Evolutionary conservation across 768 basidiomycete genomes (phyloP).

Genomic region (Sutorius australiensis): DNA sequence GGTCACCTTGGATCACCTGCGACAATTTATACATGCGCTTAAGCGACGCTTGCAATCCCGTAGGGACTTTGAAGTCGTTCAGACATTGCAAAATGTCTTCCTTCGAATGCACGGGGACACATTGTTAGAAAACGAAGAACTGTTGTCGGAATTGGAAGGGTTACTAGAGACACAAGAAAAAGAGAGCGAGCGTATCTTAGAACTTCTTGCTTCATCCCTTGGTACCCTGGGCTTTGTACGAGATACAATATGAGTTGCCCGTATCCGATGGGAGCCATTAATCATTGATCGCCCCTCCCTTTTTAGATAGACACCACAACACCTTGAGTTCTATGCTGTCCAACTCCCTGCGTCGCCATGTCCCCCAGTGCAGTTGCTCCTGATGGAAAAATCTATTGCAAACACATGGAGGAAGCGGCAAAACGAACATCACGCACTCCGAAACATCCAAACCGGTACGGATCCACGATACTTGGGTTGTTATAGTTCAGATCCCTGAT

Average conservation of each 20-base stretch:
- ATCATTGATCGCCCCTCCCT: not conserved
- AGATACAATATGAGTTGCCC: slow-evolving; percentile 46
- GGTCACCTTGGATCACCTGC: slow-evolving; percentile 57
- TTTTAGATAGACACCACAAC: slow-evolving; percentile 22
- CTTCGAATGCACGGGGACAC: slow-evolving; percentile 81
- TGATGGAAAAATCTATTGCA: slow-evolving; percentile 38
- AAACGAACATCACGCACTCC: slow-evolving; percentile 33
- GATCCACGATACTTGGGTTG: not conserved
- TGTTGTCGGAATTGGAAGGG: slow-evolving; percentile 51
- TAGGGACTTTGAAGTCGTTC: slow-evolving; percentile 93
- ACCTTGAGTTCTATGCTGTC: not conserved
- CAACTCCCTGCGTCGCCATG: slow-evolving; percentile 10
- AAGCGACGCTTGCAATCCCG: slow-evolving; percentile 69
- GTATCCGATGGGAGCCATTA: not conserved
- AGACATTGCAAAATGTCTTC: slow-evolving; percentile 82
- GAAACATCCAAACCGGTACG: slow-evolving; percentile 39
- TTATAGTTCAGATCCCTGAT: slow-evolving; percentile 4
- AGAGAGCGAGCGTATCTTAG: slow-evolving; percentile 76
- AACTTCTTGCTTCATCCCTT: slow-evolving; percentile 67
- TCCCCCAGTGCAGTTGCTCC: slow-evolving; percentile 16
- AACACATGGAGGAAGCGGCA: slow-evolving; percentile 32
- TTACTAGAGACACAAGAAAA: slow-evolving; percentile 63
- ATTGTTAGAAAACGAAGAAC: slow-evolving; percentile 65
- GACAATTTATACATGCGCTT: slow-evolving; percentile 70
- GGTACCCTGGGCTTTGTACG: slow-evolving; percentile 76